Conservation (phyloP, 352 stramenopile species). For the Pythium dissotocum region DNA sequence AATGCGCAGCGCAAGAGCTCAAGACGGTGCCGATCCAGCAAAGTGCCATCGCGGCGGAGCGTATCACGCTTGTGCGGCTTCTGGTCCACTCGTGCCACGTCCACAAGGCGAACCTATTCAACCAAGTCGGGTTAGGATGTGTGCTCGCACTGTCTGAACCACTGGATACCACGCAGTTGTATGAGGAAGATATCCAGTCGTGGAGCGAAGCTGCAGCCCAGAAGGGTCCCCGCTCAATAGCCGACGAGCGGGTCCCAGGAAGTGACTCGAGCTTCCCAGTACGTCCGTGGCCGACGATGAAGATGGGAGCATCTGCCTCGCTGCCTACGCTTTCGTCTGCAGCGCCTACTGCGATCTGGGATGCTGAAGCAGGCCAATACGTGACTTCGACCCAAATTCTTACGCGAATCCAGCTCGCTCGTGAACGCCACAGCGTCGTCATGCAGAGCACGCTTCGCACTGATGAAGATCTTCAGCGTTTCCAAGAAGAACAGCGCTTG, state of each 20-base stretch:
- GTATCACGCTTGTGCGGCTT: constrained; percentile 41
- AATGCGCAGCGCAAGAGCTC: constrained; percentile 43
- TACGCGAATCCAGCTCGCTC: constrained; percentile 33
- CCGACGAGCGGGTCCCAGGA: not conserved
- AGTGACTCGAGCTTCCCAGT: not conserved
- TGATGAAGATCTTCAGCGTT: not conserved
- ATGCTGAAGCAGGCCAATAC: constrained; percentile 28
- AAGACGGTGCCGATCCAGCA: constrained; percentile 42
- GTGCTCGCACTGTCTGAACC: constrained; percentile 22
- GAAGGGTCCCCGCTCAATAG: not conserved
- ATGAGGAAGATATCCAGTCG: not conserved
- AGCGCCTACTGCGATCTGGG: constrained; percentile 26
- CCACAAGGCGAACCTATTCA: constrained; percentile 47
- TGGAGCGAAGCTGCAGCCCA: not conserved
- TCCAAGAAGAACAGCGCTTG: constrained; percentile 6
- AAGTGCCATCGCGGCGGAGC: not conserved
- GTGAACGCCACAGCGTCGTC: constrained; percentile 17
- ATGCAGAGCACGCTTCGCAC: not conserved
- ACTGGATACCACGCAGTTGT: not conserved
- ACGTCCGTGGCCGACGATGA: not conserved
- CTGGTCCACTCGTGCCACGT: constrained; percentile 48
- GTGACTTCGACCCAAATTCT: constrained; percentile 41
- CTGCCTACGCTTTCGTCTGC: not conserved
- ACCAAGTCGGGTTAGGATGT: constrained; percentile 47
- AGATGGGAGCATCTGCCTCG: not conserved